Evolutionary conservation across 805 yeast genomes (phyloP).

Genomic region (Sugiyamaella mastotermitis): DNA sequence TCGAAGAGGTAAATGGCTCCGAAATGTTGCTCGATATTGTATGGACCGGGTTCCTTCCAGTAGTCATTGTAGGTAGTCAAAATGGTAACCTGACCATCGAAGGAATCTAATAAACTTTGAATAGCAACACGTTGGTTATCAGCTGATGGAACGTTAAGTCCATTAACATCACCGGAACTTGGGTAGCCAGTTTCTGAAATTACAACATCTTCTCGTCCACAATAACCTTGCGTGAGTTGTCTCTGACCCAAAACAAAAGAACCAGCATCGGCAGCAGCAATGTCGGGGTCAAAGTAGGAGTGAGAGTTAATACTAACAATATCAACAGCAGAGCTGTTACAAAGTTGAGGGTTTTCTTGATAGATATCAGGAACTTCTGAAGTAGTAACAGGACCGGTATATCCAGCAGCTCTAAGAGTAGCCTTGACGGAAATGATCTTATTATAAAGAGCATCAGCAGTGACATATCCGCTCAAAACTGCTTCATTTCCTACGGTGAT

Average conservation of each 20-base stretch:
- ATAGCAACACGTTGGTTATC: constrained; percentile 72
- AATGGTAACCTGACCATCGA: constrained; percentile 51
- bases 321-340: constrained; percentile 65
- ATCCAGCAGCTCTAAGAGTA: constrained; percentile 61
- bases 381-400: constrained; percentile 68
- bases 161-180: constrained; percentile 62
- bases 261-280: constrained; percentile 67
- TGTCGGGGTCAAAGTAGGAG: constrained; percentile 66
- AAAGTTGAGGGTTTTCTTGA: constrained; percentile 56
- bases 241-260: constrained; percentile 61
- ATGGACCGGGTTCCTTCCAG: constrained; percentile 83
- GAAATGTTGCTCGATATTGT: constrained; percentile 82
- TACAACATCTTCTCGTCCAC: constrained; percentile 47
- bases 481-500: constrained; percentile 91
- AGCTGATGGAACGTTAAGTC: constrained; percentile 62
- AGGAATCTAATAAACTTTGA: constrained; percentile 48
- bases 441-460: constrained; percentile 54
- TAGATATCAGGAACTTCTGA: constrained; percentile 85
- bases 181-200: constrained; percentile 93
- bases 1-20: constrained; percentile 41
- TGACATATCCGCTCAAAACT: constrained; percentile 52
- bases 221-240: constrained; percentile 44
- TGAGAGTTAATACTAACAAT: constrained; percentile 81
- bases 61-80: constrained; percentile 75
- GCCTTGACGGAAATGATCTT: constrained; percentile 63